Base-by-base conservation (phyloP, 768 basidiomycete species). In the Agrocybe praecox region DNA sequence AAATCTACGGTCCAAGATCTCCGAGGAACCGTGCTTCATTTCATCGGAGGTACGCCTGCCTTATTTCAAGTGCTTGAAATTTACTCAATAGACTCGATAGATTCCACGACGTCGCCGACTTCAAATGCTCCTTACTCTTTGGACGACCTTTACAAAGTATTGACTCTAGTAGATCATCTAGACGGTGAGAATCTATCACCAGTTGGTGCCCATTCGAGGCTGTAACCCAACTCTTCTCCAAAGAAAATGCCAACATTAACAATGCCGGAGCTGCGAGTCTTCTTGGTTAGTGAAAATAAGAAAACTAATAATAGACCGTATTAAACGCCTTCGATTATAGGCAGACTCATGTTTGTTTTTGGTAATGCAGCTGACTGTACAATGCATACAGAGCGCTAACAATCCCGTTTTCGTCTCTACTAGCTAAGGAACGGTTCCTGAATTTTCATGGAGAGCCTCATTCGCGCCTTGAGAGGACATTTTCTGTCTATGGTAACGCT, bases 401-500 rank as follows among this genome's bases (percentile, higher is more conserved):
- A 9, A 29, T 29, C 26, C 26, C 26, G 8, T 19, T 33, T 26
- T 23, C 14, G 0, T 8, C 21, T 18, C 8, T 34, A 24, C 18
- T 23, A 76, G 77, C 64, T 22, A 67, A 66, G 36, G 68, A 74
- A 63, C 65, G 74, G 18, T 80, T 80, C 49, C 62, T 75, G 24
- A 74, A 81, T 58, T 75, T 80, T 26, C 67, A 80, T 58, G 81
- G 81, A 9, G 75, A 80, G 60, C 67, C 64, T 11, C 61, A 57
- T 17, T 80, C 78, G 2, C 77, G 81, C 8, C 67, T 82, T 6
- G 61, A 69, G 49, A 64, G 67, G 1, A 69, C 73, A 43, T 76
- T 77, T 62, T 76, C 76, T 15, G 68, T 83, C 26, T 69, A 75
- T 57, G 57, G 57, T 6, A 53, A 61, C n/a, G 51, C 49, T 42